Base-by-base conservation (phyloP, 2,329 filamentous ascomycete genomes). In the Cordyceps farinosa region DNA sequence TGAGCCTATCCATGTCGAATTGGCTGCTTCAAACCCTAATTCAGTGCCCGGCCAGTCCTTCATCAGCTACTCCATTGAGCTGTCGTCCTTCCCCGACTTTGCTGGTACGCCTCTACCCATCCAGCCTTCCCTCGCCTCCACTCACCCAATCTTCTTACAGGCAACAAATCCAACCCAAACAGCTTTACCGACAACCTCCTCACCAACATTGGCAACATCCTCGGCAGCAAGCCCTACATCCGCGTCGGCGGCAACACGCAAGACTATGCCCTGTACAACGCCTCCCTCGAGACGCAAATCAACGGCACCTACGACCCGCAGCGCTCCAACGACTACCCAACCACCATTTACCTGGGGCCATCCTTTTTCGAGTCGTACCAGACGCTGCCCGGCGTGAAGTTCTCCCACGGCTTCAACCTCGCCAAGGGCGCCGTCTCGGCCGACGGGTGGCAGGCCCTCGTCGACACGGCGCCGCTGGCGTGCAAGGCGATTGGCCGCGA, bases 201-300 rank as follows among this genome's bases (percentile, higher is more conserved):
- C 32, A 78, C 81, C 38, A 88, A 87, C 63, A 68, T 89, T 27
- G 82, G 76, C 1, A 70, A 78, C n/a, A 69, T 87, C 3, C 78
- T 77, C 15, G 85, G 85, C 9, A 78, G 77, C 7, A 86, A 85
- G 65, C 86, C 86, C 2, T 79, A 84, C 67, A 82, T 89, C 62
- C 78, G 86, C 17, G 84, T 89, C 1, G 86, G 87, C 3, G 87
- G 86, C n/a, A 89, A 88, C 68, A 88, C 86, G 0, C 86, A 89
- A 72, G 86, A 89, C 74, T 87, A 83, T 66, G 84, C 84, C 5
- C 76, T 88, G 44, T 88, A 85, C 72, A 80, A 88, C 66, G 73
- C 79, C 1, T 79, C 78, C 4, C 79, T 86, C 6, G 70, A 77
- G 1, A 74, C 76, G 7, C 82, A 82, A 6, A 75, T 82, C 10